A percentile compares a stretch with the other conserved stretches of the same genome.
Evolutionary conservation across 1,284 basidiomycete genomes (phyloP).

Genomic region (Amylostereum areolatum): DNA sequence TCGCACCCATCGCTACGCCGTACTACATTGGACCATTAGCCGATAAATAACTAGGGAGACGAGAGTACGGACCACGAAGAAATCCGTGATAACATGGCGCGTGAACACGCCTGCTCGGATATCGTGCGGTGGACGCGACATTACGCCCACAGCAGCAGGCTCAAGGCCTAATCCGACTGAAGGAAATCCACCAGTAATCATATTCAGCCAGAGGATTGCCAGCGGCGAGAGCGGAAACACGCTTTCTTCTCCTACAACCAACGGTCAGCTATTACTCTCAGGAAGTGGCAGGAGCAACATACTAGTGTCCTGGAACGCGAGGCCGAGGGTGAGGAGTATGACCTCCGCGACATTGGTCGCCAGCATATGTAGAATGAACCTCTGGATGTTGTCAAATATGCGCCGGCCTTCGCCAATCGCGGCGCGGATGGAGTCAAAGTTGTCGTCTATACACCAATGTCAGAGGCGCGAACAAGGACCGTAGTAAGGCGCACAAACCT

Average conservation of each 20-base stretch:
- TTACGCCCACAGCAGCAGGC: constrained; percentile 47
- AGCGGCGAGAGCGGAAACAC: constrained; percentile 69
- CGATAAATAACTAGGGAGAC: neutral
- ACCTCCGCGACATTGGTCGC: constrained; percentile 60
- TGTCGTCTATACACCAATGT: constrained; percentile 38
- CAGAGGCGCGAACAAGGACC: too few relatives aligned
- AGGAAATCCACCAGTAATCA: constrained; percentile 46
- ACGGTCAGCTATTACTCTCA: neutral
- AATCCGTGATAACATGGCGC: constrained; percentile 43
- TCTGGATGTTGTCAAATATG: constrained; percentile 39
- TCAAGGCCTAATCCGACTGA: constrained; percentile 60
- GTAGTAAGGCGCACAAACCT: constrained; percentile 13
- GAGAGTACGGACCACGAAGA: constrained; percentile 29
- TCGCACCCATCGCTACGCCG: constrained; percentile 56
- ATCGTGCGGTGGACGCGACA: constrained; percentile 47
- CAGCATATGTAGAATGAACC: constrained; percentile 42
- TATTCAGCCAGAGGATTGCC: constrained; percentile 58
- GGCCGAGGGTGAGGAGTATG: constrained; percentile 53
- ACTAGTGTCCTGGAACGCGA: constrained; percentile 57
- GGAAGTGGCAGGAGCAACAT: constrained; percentile 28
- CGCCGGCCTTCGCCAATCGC: constrained; percentile 62
- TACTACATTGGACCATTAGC: constrained; percentile 27
- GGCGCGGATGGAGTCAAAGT: constrained; percentile 65
- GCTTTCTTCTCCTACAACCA: neutral
- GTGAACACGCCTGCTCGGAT: constrained; percentile 49